Evolutionary conservation across 768 basidiomycete genomes (phyloP).

Genomic region (Suillus hirtellus): DNA sequence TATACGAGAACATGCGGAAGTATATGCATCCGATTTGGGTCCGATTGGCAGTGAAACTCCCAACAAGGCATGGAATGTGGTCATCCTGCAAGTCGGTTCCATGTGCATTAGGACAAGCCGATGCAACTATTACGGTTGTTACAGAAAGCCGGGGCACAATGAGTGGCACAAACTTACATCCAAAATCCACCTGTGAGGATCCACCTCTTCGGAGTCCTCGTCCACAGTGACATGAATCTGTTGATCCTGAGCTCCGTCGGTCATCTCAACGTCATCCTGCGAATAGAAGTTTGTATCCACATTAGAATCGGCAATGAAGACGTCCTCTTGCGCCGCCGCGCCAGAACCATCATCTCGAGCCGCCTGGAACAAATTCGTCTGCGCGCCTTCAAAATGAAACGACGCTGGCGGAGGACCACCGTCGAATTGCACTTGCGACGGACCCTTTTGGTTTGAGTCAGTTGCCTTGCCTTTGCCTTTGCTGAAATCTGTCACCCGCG

Average conservation of each 20-base stretch:
- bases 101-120: constrained; percentile 62
- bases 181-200: constrained; percentile 51
- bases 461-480: constrained; percentile 23
- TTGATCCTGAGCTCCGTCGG: constrained; percentile 24
- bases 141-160: constrained; percentile 7
- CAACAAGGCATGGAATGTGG: constrained; percentile 58
- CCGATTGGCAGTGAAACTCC: constrained; percentile 32
- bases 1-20: constrained; percentile 40
- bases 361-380: constrained; percentile 10
- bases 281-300: constrained; percentile 24
- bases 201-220: constrained; percentile 34
- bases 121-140: constrained; percentile 45
- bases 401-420: constrained; percentile 11
- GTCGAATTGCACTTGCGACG: neutral
- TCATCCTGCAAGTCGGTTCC: constrained; percentile 34
- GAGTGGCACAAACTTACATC: constrained; percentile 43
- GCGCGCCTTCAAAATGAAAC: constrained; percentile 29
- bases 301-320: constrained; percentile 16
- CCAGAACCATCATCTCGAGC: constrained; percentile 25
- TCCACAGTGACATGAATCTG: constrained; percentile 23
- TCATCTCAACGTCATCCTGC: constrained; percentile 37
- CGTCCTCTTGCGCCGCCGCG: constrained; percentile 17
- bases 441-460: neutral
- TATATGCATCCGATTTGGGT: constrained; percentile 37
- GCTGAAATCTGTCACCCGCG: neutral